phyloP scores from a whole-genome alignment of 2,329 filamentous ascomycete genomes.

The Cladosporium halotolerans region DNA sequence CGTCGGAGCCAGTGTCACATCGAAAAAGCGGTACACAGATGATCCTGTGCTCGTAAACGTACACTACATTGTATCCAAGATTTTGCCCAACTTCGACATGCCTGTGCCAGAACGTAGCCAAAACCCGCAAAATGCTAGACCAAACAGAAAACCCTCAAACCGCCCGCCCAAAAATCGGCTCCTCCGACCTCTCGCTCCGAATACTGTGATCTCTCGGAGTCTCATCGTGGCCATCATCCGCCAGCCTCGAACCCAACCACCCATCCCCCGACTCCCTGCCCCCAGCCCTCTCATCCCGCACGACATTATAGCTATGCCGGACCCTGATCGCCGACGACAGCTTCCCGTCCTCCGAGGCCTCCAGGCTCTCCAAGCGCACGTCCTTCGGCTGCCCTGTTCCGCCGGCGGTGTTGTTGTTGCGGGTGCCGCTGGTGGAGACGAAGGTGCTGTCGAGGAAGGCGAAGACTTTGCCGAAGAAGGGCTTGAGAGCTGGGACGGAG shows the following conservation, averaged over 20 bases:
- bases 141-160: no score
- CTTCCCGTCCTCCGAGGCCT: neutral
- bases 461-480: slow-evolving; percentile 23
- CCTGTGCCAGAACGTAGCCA: no score
- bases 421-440: neutral
- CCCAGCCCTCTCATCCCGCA: neutral
- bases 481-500: slow-evolving; percentile 47
- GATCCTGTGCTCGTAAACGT: no score
- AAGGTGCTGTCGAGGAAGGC: slow-evolving; percentile 12
- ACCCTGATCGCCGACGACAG: neutral
- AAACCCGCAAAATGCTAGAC: no score
- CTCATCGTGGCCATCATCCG: no score
- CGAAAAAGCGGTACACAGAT: no score
- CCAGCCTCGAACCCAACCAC: neutral
- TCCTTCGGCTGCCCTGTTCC: no score
- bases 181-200: neutral
- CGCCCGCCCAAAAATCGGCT: neutral
- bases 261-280: neutral
- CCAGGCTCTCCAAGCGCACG: neutral
- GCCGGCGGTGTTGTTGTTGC: no score
- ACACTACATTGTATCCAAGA: no score
- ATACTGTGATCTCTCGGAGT: neutral
- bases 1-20: no score
- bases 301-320: neutral
- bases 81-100: no score